Conservation (phyloP, 768 basidiomycete genomes). For the Russula ochroleuca region DNA sequence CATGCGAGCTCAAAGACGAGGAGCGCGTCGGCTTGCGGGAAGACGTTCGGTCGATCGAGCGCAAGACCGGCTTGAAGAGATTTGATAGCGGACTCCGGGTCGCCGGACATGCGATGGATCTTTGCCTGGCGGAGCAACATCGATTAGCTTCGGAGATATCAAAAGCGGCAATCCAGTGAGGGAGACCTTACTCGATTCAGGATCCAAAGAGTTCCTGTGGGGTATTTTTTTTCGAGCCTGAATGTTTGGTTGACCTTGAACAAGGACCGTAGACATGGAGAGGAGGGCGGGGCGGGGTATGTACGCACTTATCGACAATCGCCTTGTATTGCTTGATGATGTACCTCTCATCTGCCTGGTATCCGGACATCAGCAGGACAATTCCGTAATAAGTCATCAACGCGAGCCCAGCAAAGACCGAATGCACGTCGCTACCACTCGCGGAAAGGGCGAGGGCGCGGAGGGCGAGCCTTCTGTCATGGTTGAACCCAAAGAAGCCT, state of each 20-base stretch:
- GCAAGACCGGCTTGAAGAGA: conserved; percentile 56
- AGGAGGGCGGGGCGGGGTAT: neutral
- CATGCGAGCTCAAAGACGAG: conserved; percentile 76
- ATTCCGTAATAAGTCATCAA: conserved; percentile 79
- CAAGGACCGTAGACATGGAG: neutral
- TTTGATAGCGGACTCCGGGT: conserved; percentile 60
- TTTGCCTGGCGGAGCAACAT: conserved; percentile 49
- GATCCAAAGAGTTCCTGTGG: conserved; percentile 68
- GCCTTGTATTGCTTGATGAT: conserved; percentile 58
- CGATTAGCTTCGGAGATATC: neutral
- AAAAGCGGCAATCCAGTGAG: neutral
- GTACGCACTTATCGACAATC: conserved; percentile 57
- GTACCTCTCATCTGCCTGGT: conserved; percentile 66
- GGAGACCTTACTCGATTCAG: conserved; percentile 51
- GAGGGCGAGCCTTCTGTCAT: conserved; percentile 64
- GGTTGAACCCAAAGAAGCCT: conserved; percentile 71
- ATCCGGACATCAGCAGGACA: conserved; percentile 66
- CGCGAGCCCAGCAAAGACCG: conserved; percentile 71
- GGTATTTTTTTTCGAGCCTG: conserved; percentile 56
- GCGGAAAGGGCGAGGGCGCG: conserved; percentile 66
- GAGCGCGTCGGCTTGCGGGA: conserved; percentile 69
- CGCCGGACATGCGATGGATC: conserved; percentile 63
- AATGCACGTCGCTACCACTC: conserved; percentile 62
- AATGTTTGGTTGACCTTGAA: neutral
- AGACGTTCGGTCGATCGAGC: conserved; percentile 49